Conservation (phyloP, 441 rosid species). For the Gossypium trilobum region DNA sequence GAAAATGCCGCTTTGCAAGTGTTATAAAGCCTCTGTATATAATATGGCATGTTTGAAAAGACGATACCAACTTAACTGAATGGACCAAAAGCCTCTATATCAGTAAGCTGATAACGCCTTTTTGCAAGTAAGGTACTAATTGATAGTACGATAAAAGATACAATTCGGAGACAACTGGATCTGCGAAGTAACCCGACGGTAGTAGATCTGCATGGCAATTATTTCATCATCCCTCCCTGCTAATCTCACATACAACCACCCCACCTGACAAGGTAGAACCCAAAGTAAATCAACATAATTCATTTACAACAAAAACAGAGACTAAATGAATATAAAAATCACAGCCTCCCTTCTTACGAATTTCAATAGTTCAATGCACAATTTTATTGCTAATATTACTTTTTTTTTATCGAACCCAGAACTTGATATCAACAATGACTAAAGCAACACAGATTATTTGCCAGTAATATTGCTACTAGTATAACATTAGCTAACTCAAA, state of each 20-base stretch:
- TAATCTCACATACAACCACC: constrained; percentile 15
- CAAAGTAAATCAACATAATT: constrained; percentile 1
- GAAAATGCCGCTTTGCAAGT: constrained; percentile 66
- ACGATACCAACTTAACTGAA: constrained; percentile 31
- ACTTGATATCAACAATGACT: too few relatives aligned
- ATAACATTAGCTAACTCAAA: neutral
- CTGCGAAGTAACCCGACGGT: constrained; percentile 17
- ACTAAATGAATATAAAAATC: neutral
- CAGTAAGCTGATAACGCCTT: constrained; percentile 27
- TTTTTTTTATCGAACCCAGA: too few relatives aligned
- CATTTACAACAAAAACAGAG: neutral
- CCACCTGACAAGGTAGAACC: constrained; percentile 6
- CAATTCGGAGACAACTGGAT: constrained; percentile 21
- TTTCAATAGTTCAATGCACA: neutral
- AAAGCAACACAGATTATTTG: neutral
- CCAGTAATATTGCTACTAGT: neutral
- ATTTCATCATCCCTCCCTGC: constrained; percentile 22
- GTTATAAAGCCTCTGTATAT: constrained; percentile 62
- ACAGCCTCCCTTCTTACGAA: neutral
- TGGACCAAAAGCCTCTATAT: constrained; percentile 13
- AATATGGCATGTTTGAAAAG: constrained; percentile 55
- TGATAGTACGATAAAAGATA: constrained; percentile 16
- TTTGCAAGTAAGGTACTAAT: constrained; percentile 12
- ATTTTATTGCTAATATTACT: neutral
- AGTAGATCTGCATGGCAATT: constrained; percentile 30